Conservation (phyloP, 192 early-diverging fungal genomes). For the Podila clonocystis region DNA sequence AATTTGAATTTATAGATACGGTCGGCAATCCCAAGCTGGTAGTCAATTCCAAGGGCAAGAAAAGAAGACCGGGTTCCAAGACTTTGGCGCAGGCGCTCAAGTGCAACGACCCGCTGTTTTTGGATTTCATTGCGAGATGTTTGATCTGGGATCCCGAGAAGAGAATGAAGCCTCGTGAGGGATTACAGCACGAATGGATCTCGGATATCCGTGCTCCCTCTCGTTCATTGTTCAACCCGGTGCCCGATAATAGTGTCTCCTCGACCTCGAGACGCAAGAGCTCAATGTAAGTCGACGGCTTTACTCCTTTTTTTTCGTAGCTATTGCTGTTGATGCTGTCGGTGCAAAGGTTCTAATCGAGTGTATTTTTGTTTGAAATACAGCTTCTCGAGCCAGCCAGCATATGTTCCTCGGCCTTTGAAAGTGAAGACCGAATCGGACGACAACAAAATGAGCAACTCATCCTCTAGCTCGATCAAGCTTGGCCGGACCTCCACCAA, state of each 20-base stretch:
- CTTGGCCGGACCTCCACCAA: slow-evolving; percentile 16
- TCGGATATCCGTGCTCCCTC: slow-evolving; percentile 61
- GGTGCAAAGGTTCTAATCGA: neutral
- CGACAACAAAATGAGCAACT: slow-evolving; percentile 5
- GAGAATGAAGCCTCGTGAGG: slow-evolving; percentile 88
- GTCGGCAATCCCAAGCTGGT: slow-evolving; percentile 67
- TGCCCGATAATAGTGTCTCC: slow-evolving; percentile 17
- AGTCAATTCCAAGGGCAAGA: slow-evolving; percentile 90
- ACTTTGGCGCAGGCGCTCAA: slow-evolving; percentile 79
- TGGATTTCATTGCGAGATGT: slow-evolving; percentile 88
- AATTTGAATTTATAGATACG: slow-evolving; percentile 47
- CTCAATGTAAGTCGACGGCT: slow-evolving; percentile 17
- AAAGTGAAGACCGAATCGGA: slow-evolving; percentile 43
- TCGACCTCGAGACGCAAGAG: slow-evolving; percentile 33
- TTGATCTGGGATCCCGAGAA: slow-evolving; percentile 91
- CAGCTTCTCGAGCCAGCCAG: slow-evolving; percentile 36
- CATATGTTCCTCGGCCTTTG: slow-evolving; percentile 15
- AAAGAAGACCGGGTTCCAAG: slow-evolving; percentile 80
- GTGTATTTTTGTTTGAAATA: neutral
- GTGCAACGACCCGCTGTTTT: slow-evolving; percentile 79
- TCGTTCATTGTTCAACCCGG: slow-evolving; percentile 43
- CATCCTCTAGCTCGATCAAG: slow-evolving; percentile 31
- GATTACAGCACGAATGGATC: slow-evolving; percentile 87
- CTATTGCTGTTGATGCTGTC: neutral
- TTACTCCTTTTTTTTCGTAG: neutral